Conservation (phyloP, 2,329 filamentous ascomycete species). For the Zymoseptoria brevis region DNA sequence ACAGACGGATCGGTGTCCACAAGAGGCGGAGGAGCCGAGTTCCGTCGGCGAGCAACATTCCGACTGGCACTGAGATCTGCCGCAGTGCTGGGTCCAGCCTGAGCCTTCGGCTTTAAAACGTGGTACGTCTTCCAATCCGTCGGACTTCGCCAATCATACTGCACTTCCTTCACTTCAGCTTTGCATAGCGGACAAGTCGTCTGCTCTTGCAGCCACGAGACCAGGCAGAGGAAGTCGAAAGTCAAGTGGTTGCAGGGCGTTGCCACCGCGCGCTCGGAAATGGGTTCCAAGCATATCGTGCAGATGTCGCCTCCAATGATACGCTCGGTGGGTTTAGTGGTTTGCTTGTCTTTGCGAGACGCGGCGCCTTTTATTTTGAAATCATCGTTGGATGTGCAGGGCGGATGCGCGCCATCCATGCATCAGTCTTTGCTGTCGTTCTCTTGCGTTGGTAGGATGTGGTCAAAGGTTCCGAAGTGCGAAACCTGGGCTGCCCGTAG, state of each 20-base stretch:
- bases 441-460: too few relatives aligned
- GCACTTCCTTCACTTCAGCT: slow-evolving; percentile 49
- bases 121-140: slow-evolving; percentile 51
- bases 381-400: slow-evolving; percentile 11
- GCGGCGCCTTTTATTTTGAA: slow-evolving; percentile 24
- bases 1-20: slow-evolving; percentile 34
- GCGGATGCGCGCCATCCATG: slow-evolving; percentile 11
- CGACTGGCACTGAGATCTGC: not conserved
- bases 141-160: slow-evolving; percentile 53
- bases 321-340: not conserved
- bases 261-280: slow-evolving; percentile 64
- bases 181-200: slow-evolving; percentile 71
- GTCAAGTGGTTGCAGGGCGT: slow-evolving; percentile 69
- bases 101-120: slow-evolving; percentile 1
- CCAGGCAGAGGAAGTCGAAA: slow-evolving; percentile 79
- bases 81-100: not conserved
- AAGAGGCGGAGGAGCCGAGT: not conserved
- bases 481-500: too few relatives aligned
- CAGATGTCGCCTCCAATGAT: slow-evolving; percentile 47
- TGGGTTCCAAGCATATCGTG: slow-evolving; percentile 75
- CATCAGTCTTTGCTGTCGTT: slow-evolving; percentile 3
- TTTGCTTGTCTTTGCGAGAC: slow-evolving; percentile 3
- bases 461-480: too few relatives aligned
- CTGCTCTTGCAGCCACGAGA: slow-evolving; percentile 69
- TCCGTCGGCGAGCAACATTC: not conserved